Percentiles rank a stretch among this genome's conserved stretches.
Evolutionary conservation across 2,329 filamentous ascomycete species (phyloP).

Genomic region (Annulohypoxylon truncatum): DNA sequence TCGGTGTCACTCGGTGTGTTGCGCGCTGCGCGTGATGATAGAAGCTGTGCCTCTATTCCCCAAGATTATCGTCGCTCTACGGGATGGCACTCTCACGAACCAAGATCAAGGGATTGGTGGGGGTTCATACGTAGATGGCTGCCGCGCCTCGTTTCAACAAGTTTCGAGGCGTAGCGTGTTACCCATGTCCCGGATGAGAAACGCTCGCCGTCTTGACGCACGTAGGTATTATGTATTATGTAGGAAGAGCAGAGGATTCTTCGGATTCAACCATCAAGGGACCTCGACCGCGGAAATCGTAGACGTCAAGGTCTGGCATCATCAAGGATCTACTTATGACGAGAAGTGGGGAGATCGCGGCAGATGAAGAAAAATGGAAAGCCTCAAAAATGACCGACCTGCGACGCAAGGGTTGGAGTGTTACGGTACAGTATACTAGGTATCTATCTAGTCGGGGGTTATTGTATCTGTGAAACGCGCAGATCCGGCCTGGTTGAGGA

Average conservation of each 20-base stretch:
- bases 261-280: constrained; percentile 8
- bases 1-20: constrained; percentile 42
- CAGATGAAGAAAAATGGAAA: constrained; percentile 41
- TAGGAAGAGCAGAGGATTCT: neutral
- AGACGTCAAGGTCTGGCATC: constrained; percentile 25
- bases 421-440: constrained; percentile 23
- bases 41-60: constrained; percentile 27
- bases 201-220: constrained; percentile 24
- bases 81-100: constrained; percentile 46
- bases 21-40: constrained; percentile 20
- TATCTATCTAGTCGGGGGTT: constrained; percentile 12
- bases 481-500: constrained; percentile 32
- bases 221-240: constrained; percentile 4
- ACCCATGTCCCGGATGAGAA: constrained; percentile 30
- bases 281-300: constrained; percentile 18
- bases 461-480: constrained; percentile 40
- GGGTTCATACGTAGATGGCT: constrained; percentile 37
- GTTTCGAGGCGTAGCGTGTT: constrained; percentile 29
- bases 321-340: constrained; percentile 31
- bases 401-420: constrained; percentile 35
- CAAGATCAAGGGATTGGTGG: constrained; percentile 45
- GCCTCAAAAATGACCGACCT: constrained; percentile 33
- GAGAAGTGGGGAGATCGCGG: constrained; percentile 42
- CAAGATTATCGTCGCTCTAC: constrained; percentile 40
- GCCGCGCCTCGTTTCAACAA: constrained; percentile 37